Evolutionary conservation across 371 early-diverging fungal species (phyloP).

Genomic region (Rhizopus delemar): DNA sequence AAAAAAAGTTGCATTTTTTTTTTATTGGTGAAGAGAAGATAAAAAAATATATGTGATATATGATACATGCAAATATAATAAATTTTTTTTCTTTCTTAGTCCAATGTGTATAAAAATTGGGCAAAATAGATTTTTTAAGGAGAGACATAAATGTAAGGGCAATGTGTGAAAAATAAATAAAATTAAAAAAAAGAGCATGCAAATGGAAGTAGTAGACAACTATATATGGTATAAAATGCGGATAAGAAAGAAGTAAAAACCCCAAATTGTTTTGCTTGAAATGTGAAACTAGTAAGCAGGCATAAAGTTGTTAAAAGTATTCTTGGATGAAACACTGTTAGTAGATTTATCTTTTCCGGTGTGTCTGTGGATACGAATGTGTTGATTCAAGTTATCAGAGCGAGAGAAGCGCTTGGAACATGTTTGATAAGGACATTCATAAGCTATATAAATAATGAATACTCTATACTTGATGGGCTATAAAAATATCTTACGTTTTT

Average conservation of each 20-base stretch:
- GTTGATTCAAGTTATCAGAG: slow-evolving; percentile 80
- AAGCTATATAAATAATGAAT: slow-evolving; percentile 39
- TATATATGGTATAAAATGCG: background rate
- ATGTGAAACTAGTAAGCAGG: slow-evolving; percentile 17
- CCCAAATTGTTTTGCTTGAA: background rate
- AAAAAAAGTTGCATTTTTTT: slow-evolving; percentile 3
- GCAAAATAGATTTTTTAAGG: too few relatives aligned
- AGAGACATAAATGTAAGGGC: background rate
- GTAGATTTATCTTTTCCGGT: slow-evolving; percentile 33
- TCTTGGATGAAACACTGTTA: background rate
- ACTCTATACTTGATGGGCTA: too few relatives aligned
- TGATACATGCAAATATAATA: too few relatives aligned
- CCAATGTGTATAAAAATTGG: too few relatives aligned
- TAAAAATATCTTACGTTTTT: slow-evolving; percentile 47
- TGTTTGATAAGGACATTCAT: slow-evolving; percentile 65
- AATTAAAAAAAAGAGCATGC: slow-evolving; percentile 12
- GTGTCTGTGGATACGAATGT: slow-evolving; percentile 65
- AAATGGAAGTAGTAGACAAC: background rate
- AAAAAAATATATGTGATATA: too few relatives aligned
- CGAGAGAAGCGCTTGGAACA: slow-evolving; percentile 85
- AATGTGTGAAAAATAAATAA: background rate
- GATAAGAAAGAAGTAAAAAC: background rate
- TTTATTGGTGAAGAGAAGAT: background rate
- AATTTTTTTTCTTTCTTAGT: background rate
- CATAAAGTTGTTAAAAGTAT: slow-evolving; percentile 25